Conservation (phyloP, 2,329 filamentous ascomycete genomes). For the Aspergillus intermedius region DNA sequence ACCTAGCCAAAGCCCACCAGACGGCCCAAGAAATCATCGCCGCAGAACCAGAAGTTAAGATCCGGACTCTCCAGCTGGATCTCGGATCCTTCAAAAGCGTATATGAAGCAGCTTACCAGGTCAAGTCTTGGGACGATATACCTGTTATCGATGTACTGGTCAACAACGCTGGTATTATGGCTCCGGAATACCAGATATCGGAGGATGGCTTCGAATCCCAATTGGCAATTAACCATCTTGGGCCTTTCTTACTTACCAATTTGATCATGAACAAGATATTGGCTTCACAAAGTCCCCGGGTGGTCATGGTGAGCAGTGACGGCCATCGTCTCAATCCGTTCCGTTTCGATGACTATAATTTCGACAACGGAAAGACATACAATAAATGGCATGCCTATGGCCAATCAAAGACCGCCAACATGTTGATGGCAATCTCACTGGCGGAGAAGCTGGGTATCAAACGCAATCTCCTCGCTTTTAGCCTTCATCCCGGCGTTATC, state of each 20-base stretch:
- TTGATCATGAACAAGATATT: conserved; percentile 29
- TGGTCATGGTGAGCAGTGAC: conserved; percentile 43
- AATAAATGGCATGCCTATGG: conserved; percentile 36
- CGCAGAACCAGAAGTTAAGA: conserved; percentile 11
- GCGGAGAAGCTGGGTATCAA: conserved; percentile 20
- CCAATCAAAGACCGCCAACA: conserved; percentile 43
- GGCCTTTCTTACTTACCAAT: conserved; percentile 37
- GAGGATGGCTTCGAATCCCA: conserved; percentile 34
- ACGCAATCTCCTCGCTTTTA: conserved; percentile 15
- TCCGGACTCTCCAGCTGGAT: conserved; percentile 27
- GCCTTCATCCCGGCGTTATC: conserved; percentile 24
- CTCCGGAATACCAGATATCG: conserved; percentile 19
- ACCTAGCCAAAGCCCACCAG: conserved; percentile 25
- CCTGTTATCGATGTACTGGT: conserved; percentile 36
- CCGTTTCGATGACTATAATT: conserved; percentile 41
- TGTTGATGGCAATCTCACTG: conserved; percentile 37
- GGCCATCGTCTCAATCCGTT: conserved; percentile 40
- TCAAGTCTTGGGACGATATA: conserved; percentile 22
- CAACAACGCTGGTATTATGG: conserved; percentile 41
- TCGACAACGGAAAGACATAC: conserved; percentile 27
- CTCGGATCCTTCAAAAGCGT: conserved; percentile 26
- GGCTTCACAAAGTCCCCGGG: conserved; percentile 19
- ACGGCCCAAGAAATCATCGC: conserved; percentile 19
- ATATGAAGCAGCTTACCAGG: conserved; percentile 24
- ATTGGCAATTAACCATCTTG: conserved; percentile 35